A percentile compares a stretch with the other conserved stretches of the same genome.
These are phyloP conservation scores for Debaryomyces nepalensis DNA, from an alignment of 1,139 yeast species.

Conservation along the genomic window DNA sequence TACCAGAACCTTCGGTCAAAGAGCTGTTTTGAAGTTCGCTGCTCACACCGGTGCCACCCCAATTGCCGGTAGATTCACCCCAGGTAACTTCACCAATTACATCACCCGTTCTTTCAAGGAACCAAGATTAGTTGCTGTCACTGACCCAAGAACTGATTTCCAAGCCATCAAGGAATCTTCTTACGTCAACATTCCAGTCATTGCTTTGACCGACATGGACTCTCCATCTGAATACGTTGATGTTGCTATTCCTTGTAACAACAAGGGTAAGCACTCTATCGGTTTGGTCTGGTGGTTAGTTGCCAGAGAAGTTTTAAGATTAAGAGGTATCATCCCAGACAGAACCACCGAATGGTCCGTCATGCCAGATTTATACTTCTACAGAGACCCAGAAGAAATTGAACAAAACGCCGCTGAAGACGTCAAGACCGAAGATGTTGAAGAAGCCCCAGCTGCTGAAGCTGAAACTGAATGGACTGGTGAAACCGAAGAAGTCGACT, in stretches of 20 bases:
- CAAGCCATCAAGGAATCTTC: conserved; percentile 99
- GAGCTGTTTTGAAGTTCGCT: conserved; percentile 99
- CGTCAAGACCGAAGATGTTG: conserved; percentile 56
- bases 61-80: conserved; percentile 99
- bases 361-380: conserved; percentile 99
- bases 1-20: conserved; percentile 99
- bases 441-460: conserved; percentile 54
- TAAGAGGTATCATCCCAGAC: conserved; percentile 97
- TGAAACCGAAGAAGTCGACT: conserved; percentile 66
- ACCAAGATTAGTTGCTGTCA: conserved; percentile 98
- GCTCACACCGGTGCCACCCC: conserved; percentile 99
- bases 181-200: conserved; percentile 99
- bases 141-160: conserved; percentile 99
- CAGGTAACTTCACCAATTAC: conserved; percentile 99
- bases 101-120: conserved; percentile 99
- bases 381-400: conserved; percentile 99
- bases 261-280: conserved; percentile 99
- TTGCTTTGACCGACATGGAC: conserved; percentile 98
- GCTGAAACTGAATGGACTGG: conserved; percentile 59
- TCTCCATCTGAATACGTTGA: conserved; percentile 99
- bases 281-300: conserved; percentile 99
- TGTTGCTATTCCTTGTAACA: conserved; percentile 99
- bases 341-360: conserved; percentile 98
- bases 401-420: conserved; percentile 81
- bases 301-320: conserved; percentile 99